phyloP scores from a whole-genome alignment of 331 rosid species.

The Saraca asoca region DNA sequence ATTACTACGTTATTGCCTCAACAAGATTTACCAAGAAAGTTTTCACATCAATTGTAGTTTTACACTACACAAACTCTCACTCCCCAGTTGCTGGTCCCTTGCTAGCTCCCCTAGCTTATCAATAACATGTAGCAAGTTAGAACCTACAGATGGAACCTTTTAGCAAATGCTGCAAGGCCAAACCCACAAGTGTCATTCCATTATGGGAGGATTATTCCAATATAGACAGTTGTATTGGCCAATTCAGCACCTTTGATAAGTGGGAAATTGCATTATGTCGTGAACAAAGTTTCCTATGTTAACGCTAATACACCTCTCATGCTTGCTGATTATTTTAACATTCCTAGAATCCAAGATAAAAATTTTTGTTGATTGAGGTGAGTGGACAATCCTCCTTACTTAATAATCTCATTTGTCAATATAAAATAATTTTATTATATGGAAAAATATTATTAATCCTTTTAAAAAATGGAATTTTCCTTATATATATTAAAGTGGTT shows the following conservation, averaged over 20 bases:
- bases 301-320: too few relatives aligned
- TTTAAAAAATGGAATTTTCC: too few relatives aligned
- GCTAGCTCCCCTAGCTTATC: conserved; percentile 65
- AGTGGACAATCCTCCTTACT: too few relatives aligned
- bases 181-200: conserved; percentile 98
- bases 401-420: too few relatives aligned
- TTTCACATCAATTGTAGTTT: conserved; percentile 61
- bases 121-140: conserved; percentile 77
- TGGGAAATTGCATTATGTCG: conserved; percentile 77
- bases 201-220: conserved; percentile 73
- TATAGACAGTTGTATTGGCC: conserved; percentile 63
- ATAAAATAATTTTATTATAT: too few relatives aligned
- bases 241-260: conserved; percentile 75
- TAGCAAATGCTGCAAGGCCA: conserved; percentile 98
- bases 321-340: too few relatives aligned
- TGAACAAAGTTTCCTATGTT: too few relatives aligned
- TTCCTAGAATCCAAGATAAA: too few relatives aligned
- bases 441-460: too few relatives aligned
- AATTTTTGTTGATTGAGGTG: too few relatives aligned
- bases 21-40: conserved; percentile 66
- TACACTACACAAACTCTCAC: too few relatives aligned
- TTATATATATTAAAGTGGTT: too few relatives aligned
- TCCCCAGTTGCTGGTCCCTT: conserved; percentile 68
- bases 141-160: conserved; percentile 92
- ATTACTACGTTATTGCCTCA: conserved; percentile 82